phyloP scores from a whole-genome alignment of 306 rosid species.

The Cucurbita pepo region DNA sequence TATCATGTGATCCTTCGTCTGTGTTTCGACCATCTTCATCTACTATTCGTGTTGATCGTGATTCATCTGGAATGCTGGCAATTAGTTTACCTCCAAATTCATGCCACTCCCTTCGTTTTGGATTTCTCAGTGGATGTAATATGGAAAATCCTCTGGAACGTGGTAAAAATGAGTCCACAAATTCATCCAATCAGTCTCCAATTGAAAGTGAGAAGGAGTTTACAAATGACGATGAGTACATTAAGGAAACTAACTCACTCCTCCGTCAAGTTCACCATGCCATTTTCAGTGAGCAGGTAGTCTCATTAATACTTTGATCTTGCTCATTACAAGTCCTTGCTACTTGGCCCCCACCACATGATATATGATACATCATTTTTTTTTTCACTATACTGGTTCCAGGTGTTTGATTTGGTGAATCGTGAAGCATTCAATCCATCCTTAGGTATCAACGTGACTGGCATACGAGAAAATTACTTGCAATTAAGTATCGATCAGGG shows the following conservation, averaged over 20 bases:
- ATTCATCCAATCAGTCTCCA: slow-evolving; percentile 20
- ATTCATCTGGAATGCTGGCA: slow-evolving; percentile 81
- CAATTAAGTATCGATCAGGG: slow-evolving; percentile 64
- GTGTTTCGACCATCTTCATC: slow-evolving; percentile 44
- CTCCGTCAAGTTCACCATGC: slow-evolving; percentile 73
- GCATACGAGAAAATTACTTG: slow-evolving; percentile 69
- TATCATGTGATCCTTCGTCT: slow-evolving; percentile 45
- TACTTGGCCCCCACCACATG: not conserved
- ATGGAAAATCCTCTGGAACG: slow-evolving; percentile 22
- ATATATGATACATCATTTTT: not conserved
- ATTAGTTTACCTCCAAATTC: slow-evolving; percentile 55
- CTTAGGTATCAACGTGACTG: slow-evolving; percentile 68
- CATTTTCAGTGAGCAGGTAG: slow-evolving; percentile 65
- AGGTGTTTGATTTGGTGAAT: slow-evolving; percentile 86
- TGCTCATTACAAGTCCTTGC: not conserved
- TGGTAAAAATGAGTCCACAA: slow-evolving; percentile 15
- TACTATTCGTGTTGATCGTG: slow-evolving; percentile 62
- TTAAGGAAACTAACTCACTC: slow-evolving; percentile 60
- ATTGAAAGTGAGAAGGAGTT: slow-evolving; percentile 41
- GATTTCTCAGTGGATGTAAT: slow-evolving; percentile 34
- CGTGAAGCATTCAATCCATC: slow-evolving; percentile 75
- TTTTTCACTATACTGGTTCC: slow-evolving; percentile 6
- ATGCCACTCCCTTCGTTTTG: slow-evolving; percentile 56
- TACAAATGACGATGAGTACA: slow-evolving; percentile 39
- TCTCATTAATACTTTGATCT: not conserved